These are phyloP conservation scores for Karstenula rhodostoma DNA, from an alignment of 2,329 filamentous ascomycete genomes.

Conservation along the genomic window DNA sequence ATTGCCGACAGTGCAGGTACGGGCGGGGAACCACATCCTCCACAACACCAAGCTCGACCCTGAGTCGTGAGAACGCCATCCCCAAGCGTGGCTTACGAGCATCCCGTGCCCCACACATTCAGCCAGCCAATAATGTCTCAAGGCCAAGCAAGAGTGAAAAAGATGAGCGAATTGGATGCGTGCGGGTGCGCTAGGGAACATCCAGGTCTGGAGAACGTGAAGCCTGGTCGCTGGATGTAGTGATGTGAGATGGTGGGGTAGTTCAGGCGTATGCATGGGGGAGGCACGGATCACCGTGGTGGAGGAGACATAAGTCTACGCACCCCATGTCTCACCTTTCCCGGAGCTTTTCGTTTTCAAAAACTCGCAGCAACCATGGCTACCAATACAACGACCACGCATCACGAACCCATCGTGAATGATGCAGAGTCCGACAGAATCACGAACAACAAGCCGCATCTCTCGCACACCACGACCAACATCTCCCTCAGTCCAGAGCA, in stretches of 20 bases:
- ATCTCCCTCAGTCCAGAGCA: slow-evolving; percentile 39
- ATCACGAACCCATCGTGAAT: background rate
- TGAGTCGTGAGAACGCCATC: background rate
- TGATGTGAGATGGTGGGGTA: background rate
- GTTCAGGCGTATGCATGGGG: background rate
- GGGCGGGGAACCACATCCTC: slow-evolving; percentile 7
- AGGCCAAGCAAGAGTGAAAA: background rate
- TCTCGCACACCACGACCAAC: slow-evolving; percentile 35
- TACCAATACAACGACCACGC: slow-evolving; percentile 4
- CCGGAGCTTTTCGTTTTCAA: background rate
- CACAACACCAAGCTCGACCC: slow-evolving; percentile 6
- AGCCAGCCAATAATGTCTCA: background rate
- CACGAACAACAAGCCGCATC: slow-evolving; percentile 25
- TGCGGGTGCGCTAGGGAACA: background rate
- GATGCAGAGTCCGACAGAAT: slow-evolving; percentile 22
- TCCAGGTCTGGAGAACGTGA: background rate
- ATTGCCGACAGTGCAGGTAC: slow-evolving; percentile 10
- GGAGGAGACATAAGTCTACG: background rate
- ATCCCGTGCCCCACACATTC: background rate
- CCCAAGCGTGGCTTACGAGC: background rate
- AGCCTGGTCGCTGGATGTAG: background rate
- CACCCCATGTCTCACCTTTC: background rate
- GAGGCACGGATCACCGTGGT: background rate
- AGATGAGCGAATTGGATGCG: background rate
- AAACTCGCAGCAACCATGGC: background rate